Evolutionary conservation across 1,284 basidiomycete species (phyloP), one percentile per base, ranked within the genome.

Genomic region (Rhodotorula sp.): DNA sequence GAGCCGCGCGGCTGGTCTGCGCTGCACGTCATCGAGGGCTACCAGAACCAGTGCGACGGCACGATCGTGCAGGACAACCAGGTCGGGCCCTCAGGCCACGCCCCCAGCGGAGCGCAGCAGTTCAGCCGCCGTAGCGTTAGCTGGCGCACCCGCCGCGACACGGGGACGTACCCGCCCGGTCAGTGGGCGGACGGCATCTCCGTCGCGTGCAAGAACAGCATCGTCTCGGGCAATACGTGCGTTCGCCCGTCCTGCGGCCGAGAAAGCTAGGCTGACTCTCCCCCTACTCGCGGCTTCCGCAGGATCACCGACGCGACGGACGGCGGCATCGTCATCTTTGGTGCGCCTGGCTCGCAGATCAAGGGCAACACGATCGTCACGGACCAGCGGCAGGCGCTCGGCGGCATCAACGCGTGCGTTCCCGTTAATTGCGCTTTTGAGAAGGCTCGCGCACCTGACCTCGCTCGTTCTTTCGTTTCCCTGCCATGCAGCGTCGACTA

Each of bases 181-280:
- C 54, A 67, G 50, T 92, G 91, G 91, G 90, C 92, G 5, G 91
- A 94, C 77, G 92, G 91, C 5, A 90, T 93, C 77, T 91, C 89
- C 72, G 80, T 92, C 64, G 87, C 87, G 65, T 94, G 91, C 80
- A 82, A 82, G 68, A 87, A 88, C 77, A 85, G 86, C 71, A 74
- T 87, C 56, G 85, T 93, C 36, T 86, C 86, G 67, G 88, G 90
- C 76, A 94, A 94, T 80, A 85, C 87, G 59, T 39, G 39, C 32
- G 10, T 36, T 25, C 29, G 22, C 22, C 17, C 25, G 25, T 41
- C 25, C 32, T 57, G 10, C 32, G 1, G 3, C 27, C 37, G 41
- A 29, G 4, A 4, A 6, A 17, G 51, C n/a, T 27, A 9, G n/a
- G n/a, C 27, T 41, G 57, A 41, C 57, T 12, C 27, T 39, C 12